Percentiles rank a stretch among this genome's conserved stretches.
Evolutionary conservation across 148 eudicot genomes (phyloP).

Genomic region (Oxyria digyna): DNA sequence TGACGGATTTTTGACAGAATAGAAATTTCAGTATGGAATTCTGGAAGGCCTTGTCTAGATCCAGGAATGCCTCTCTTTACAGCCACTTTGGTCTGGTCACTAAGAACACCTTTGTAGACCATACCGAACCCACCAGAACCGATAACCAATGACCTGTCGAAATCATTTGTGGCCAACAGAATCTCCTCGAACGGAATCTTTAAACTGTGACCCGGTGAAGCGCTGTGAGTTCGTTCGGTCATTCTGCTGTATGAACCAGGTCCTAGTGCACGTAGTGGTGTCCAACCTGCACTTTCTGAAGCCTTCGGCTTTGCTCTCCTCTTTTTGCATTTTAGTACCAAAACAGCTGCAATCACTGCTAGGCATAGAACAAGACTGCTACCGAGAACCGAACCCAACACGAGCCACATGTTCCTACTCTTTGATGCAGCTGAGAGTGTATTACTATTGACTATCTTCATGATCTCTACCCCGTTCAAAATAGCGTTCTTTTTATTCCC

Average conservation of each 20-base stretch:
- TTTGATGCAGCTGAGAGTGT: conserved; percentile 8
- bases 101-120: conserved; percentile 71
- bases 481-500: conserved; percentile 69
- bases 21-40: conserved; percentile 84
- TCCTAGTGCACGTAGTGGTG: conserved; percentile 33
- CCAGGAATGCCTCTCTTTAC: conserved; percentile 89
- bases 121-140: conserved; percentile 95
- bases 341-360: conserved; percentile 19
- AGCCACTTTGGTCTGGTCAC: conserved; percentile 57
- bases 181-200: conserved; percentile 70
- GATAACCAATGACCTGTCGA: conserved; percentile 50
- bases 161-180: conserved; percentile 66
- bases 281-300: conserved; percentile 70
- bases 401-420: conserved; percentile 27
- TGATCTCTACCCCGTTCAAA: conserved; percentile 86
- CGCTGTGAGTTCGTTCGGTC: conserved; percentile 36
- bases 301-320: conserved; percentile 32
- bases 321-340: conserved; percentile 28
- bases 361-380: conserved; percentile 30
- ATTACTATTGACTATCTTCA: conserved; percentile 56
- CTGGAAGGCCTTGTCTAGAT: conserved; percentile 87
- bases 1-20: conserved; percentile 73
- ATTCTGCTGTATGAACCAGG: conserved; percentile 49
- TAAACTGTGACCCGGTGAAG: conserved; percentile 45
- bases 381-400: conserved; percentile 43